Base-by-base conservation (phyloP, 257 asterid genomes). In the Scutellaria minor region DNA sequence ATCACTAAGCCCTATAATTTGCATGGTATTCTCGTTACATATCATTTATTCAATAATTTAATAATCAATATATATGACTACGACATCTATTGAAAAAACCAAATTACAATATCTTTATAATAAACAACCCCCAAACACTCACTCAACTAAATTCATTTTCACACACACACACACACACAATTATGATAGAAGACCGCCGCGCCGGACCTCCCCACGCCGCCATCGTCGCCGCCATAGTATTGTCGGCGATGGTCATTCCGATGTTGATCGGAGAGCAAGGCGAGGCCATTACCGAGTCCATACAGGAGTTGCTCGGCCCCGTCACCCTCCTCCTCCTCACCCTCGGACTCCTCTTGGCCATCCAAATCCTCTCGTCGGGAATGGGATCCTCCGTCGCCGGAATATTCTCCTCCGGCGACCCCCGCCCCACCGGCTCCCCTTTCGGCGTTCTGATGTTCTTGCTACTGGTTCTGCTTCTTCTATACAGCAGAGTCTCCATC, bases 241-340 rank as follows among this genome's bases (percentile, higher is more conserved):
- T 79, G 5, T 18, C 62, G 48, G 85, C 87, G 40, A 1, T 87
- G 18, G 50, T 82, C 4, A 73, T 81, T 10, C 91, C 93, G 1
- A 69, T 79, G 9, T 60, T 87, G 0, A 18, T 89, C 0, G 89
- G 90, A 0, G 91, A 87, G 37, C 83, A 83, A 24, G 87, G 89
- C 12, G 89, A 81, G 71, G 91, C 87, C 60, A 57, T 89, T 0
- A 81, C 89, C 0, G 91, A 54, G 37, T 31, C 37, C 37, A 31
- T 31, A 31, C 37, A 31, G 37, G 93, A 89, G 31, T 70, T 87
- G 46, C 76, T 89, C 14, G 87, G 82, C 46, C 96, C 96, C 2
- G 39, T 87, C 0, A 90, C 89, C 0, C 85, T 89, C 35, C 85
- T 89, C 40, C 79, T 89, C 45, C 90, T 89, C 53, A 90, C 94